phyloP scores from a whole-genome alignment of 371 early-diverging fungal species.

The Nematocida ironsii region DNA sequence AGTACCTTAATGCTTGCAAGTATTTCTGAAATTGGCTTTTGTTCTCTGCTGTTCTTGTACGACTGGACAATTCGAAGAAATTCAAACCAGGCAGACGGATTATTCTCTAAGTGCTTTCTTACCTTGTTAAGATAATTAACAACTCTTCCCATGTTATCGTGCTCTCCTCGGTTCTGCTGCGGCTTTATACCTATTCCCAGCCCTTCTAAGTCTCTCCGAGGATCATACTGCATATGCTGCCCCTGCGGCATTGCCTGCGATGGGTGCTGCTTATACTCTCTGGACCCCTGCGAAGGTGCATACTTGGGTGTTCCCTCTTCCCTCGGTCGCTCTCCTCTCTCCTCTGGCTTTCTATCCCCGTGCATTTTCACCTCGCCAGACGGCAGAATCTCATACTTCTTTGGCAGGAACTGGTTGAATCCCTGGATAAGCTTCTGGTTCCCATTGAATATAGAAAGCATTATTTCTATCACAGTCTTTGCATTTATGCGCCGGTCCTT shows the following conservation, averaged over 20 bases:
- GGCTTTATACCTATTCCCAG: conserved; percentile 46
- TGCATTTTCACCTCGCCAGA: conserved; percentile 68
- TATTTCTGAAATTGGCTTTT: conserved; percentile 55
- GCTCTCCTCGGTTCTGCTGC: not conserved
- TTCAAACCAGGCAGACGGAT: conserved; percentile 63
- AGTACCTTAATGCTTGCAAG: conserved; percentile 58
- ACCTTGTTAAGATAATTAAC: conserved; percentile 68
- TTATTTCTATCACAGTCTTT: conserved; percentile 91
- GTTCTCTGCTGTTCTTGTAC: conserved; percentile 53
- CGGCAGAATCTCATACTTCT: conserved; percentile 82
- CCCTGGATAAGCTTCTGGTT: conserved; percentile 85
- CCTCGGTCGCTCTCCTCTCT: not conserved
- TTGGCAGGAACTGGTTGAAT: conserved; percentile 96
- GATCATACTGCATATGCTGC: conserved; percentile 3
- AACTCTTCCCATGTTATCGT: conserved; percentile 60
- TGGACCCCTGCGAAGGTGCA: not conserved
- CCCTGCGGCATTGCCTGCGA: not conserved
- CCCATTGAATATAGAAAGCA: conserved; percentile 84
- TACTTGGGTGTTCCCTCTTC: not conserved
- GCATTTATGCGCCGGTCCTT: conserved; percentile 93
- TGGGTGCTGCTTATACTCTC: conserved; percentile 1
- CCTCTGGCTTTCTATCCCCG: not conserved
- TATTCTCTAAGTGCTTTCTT: conserved; percentile 63
- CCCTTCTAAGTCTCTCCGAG: conserved; percentile 40
- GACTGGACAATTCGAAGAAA: conserved; percentile 65